Base-by-base conservation (phyloP, 2,329 filamentous ascomycete species). In the Calonectria multiphialidica region DNA sequence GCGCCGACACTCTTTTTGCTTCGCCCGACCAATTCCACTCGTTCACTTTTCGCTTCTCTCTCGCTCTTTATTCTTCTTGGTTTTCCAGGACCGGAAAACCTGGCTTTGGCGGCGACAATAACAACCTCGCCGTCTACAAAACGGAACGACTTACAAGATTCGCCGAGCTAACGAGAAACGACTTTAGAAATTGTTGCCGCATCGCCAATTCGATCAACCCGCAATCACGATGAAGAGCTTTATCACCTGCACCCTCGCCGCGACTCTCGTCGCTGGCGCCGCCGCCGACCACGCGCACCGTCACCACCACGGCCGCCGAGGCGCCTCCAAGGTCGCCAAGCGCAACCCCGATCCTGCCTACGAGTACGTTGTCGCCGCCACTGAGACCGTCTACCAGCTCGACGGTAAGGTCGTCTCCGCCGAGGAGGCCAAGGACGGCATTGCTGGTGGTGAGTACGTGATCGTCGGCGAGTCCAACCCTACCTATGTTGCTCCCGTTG, bases 331-430 rank as follows among this genome's bases (percentile, higher is more conserved):
- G 37, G 83, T 88, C 63, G 86, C 89, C 80, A 87, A 86, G 84
- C 87, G 87, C 70, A 83, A 79, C 33, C 83, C 85, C 18, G 80
- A 76, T 42, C 84, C 87, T 61, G 86, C 89, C 69, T 86, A 85
- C 70, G 89, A 90, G 66, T 88, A 89, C 67, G 88, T 92, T 63
- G 86, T 89, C 47, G 90, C 88, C 49, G 88, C 92, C 37, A 92
- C 91, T 64, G 89, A 92, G 77, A 90, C 92, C 68, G 89, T 93
- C 69, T 98, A 96, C 85, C 88, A 93, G 81, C 86, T 96, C 66
- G 90, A 93, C 72, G 93, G 92, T 72, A 78, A 91, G 80, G 74
- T 86, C 40, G 88, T 98, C 77, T 86, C 87, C 66, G 84, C 89
- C 72, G 84, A 89, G 0, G 89, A 95, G 72, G 95, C 95, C 66